Base-by-base conservation (phyloP, 129 eudicot genomes). In the Flaveria bidentis region DNA sequence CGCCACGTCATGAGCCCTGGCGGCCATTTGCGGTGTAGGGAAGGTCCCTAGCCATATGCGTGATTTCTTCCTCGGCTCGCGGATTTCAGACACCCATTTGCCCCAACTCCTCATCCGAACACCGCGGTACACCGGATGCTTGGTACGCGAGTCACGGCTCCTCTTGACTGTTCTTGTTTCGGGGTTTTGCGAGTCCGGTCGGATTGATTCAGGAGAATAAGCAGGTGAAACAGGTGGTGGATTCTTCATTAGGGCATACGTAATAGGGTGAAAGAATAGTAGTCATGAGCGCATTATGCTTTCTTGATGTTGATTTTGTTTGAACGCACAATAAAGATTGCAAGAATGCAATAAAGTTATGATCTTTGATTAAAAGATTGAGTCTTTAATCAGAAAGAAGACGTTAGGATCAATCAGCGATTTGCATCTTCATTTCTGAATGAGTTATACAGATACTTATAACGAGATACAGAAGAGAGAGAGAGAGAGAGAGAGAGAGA, bases 31-130 rank as follows among this genome's bases (percentile, higher is more conserved):
- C 3, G 97, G 85, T 1, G 92, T 91, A 14, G 95, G 73, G 61
- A 81, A 91, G 1, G 97, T 91, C 4, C 97, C 97, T 13, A 91
- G 86, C 97, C 96, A 91, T 26, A 91, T 91, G 14, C 97, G 86
- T 0, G 97, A 88, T 42, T 88, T 91, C 65, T 91, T 88, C 23
- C 90, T 78, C 0, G 97, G 95, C 72, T 91, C 82, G 1, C 97
- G 90, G 23, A 91, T 88, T 75, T 91, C 97, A 0, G 97, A 91
- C 17, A 91, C 97, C 97, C 97, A 91, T 82, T 88, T 91, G 4
- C 97, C 97, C 97, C 97, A 91, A 57, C 94, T 87, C 0, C 97
- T 79, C 97, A 84, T 91, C 9, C 97, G 74, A 0, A 91, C 97
- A 9, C 97, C 97, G 2, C 86, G 86, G 80, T 88, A 91, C 0